Percentiles rank a stretch among this genome's conserved stretches.
phyloP scores from a whole-genome alignment of 345 rosid species.

The Linum usitatissimum region DNA sequence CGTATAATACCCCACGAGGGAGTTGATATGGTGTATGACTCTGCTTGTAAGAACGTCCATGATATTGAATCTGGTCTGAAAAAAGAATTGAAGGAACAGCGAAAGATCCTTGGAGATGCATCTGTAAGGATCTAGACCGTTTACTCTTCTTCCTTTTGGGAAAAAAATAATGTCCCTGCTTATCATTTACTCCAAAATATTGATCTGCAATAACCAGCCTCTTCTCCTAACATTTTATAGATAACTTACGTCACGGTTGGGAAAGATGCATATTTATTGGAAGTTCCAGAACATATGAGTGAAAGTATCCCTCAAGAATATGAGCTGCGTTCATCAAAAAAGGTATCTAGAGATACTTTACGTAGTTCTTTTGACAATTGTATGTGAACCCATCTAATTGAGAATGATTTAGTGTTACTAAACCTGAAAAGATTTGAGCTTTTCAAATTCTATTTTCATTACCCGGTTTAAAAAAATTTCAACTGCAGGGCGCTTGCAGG shows the following conservation, averaged over 20 bases:
- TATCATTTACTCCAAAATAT: not conserved
- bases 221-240: constrained; percentile 31
- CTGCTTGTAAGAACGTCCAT: constrained; percentile 45
- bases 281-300: constrained; percentile 72
- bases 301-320: constrained; percentile 71
- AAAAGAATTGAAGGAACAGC: constrained; percentile 81
- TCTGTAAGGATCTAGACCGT: constrained; percentile 40
- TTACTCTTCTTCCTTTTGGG: not conserved
- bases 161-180: not conserved
- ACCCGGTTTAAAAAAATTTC: not conserved
- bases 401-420: too few species aligned
- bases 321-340: constrained; percentile 89
- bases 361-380: too few species aligned
- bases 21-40: constrained; percentile 69
- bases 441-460: not conserved
- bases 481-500: constrained; percentile 66
- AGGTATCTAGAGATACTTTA: constrained; percentile 32
- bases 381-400: too few species aligned
- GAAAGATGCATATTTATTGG: constrained; percentile 74
- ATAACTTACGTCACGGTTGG: constrained; percentile 83
- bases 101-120: constrained; percentile 62
- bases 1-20: constrained; percentile 84
- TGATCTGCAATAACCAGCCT: not conserved
- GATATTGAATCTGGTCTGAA: constrained; percentile 52
- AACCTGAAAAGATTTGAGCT: not conserved